These are phyloP conservation scores for Garcia nutans DNA, from an alignment of 345 rosid genomes.

Conservation along the genomic window DNA sequence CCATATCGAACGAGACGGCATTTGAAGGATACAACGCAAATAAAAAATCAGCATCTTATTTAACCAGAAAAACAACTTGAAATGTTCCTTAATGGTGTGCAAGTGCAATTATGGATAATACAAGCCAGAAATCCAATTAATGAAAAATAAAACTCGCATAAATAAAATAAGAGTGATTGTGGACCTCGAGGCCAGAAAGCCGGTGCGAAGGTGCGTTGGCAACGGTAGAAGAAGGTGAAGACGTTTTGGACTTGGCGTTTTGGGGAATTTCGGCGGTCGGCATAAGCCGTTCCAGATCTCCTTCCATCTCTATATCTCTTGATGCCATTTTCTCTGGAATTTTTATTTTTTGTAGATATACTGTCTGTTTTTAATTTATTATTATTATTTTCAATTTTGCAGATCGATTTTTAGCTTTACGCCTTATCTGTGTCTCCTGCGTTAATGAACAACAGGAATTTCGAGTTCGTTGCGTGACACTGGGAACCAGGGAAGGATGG, in stretches of 20 bases:
- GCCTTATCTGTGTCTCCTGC: not conserved
- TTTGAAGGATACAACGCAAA: not conserved
- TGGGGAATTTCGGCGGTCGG: slow-evolving; percentile 28
- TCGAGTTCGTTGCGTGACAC: not conserved
- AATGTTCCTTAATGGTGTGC: not conserved
- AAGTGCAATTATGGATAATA: not conserved
- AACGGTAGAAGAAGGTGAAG: slow-evolving; percentile 22
- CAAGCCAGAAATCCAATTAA: not conserved
- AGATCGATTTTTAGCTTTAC: not conserved
- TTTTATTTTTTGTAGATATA: not conserved
- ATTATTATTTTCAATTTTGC: not conserved
- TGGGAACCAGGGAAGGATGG: too few species aligned
- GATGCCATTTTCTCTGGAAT: slow-evolving; percentile 19
- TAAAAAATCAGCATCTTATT: not conserved
- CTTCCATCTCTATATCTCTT: slow-evolving; percentile 28
- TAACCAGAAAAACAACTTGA: not conserved
- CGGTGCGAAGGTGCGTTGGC: slow-evolving; percentile 18
- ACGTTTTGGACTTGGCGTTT: slow-evolving; percentile 23
- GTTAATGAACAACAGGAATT: not conserved
- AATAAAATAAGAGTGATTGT: not conserved
- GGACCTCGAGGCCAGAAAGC: slow-evolving; percentile 33
- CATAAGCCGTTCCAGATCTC: slow-evolving; percentile 39
- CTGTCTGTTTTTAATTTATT: too few species aligned
- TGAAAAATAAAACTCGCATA: not conserved
- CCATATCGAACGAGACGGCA: not conserved